Base-by-base conservation (phyloP, 1,284 basidiomycete species). In the Entoloma clypeatum region DNA sequence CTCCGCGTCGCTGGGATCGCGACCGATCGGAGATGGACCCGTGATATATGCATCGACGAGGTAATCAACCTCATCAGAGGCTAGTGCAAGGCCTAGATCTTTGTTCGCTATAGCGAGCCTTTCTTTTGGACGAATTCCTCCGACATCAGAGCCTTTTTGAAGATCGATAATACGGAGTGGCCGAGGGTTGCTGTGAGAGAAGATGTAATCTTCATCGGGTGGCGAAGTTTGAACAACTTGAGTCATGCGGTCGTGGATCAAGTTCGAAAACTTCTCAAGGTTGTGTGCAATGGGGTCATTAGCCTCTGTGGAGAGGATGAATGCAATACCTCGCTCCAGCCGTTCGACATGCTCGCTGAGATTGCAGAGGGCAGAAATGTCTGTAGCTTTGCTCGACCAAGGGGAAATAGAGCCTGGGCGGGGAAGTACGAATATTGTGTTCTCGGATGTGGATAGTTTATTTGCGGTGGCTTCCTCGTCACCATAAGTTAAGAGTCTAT, bases 321-420 rank as follows among this genome's bases (percentile, higher is more conserved):
- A 94, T 4, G 79, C 79, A 13, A 84, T 62, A 3, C 93, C 92
- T 17, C 93, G 81, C 62, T 98, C 95, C 44, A 97, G 67, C 32
- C 95, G 78, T 49, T 82, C 74, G 37, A 98, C 70, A 45, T 81
- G 68, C 4, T 68, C 59, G 7, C 72, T 77, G 5, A 98, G 77
- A 36, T 82, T 85, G 66, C 95, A 98, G 48, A 94, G 81, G 16
- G 70, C 67, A n/a, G 92, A 79, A 46, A 98, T 98, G 59, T 98
- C 93, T 2, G 94, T 96, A 2, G 95, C 95, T 65, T 98, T 98
- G 67, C 89, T 93, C 6, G 93, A 96, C 95, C 95, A 98, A 1
- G 71, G 69, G 4, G 71, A 71, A 16, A 72, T 62, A 0, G 95
- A 71, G 10, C 70, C 69, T 59, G 48, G 72, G 47, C 92, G 70